These are phyloP conservation scores for Scalesia atractyloides DNA, from an alignment of 129 eudicot genomes.

Conservation along the genomic window DNA sequence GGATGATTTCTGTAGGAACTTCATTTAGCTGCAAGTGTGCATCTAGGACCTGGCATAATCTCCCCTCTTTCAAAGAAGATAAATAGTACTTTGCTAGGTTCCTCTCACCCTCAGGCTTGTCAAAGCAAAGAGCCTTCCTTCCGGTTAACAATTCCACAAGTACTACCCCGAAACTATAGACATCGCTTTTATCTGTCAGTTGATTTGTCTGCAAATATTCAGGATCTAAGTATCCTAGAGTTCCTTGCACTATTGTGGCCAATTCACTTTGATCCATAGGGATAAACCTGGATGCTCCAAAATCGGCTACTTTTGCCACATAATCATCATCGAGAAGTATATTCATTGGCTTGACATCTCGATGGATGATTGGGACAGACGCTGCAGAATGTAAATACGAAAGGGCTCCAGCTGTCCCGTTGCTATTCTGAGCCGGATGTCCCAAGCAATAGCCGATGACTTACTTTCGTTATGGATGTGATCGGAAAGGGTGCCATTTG, in stretches of 20 bases:
- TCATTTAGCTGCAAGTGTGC: conserved; percentile 16
- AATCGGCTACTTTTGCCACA: not conserved
- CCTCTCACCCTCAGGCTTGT: not conserved
- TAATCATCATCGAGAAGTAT: conserved; percentile 1
- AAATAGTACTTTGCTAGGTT: not conserved
- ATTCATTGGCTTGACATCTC: conserved; percentile 8
- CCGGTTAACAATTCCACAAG: conserved; percentile 5
- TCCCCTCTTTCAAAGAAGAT: not conserved
- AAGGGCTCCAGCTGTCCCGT: not conserved
- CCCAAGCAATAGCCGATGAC: not conserved
- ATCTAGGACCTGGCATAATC: conserved; percentile 15
- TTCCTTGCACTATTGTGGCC: conserved; percentile 10
- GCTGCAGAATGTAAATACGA: conserved; percentile 4
- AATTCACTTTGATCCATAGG: not conserved
- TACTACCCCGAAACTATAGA: not conserved
- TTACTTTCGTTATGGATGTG: not conserved
- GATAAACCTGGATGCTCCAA: conserved; percentile 5
- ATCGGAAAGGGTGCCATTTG: not conserved
- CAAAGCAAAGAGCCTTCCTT: not conserved
- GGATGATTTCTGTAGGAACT: conserved; percentile 13
- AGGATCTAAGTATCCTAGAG: not conserved
- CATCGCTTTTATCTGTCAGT: not conserved
- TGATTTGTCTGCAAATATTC: not conserved
- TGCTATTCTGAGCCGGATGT: conserved; percentile 6
- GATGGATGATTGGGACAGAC: conserved; percentile 2